Percentiles rank a stretch among this genome's conserved stretches.
phyloP scores from a whole-genome alignment of 1,139 yeast genomes.

The Hemisphaericaspora xylanilytica region DNA sequence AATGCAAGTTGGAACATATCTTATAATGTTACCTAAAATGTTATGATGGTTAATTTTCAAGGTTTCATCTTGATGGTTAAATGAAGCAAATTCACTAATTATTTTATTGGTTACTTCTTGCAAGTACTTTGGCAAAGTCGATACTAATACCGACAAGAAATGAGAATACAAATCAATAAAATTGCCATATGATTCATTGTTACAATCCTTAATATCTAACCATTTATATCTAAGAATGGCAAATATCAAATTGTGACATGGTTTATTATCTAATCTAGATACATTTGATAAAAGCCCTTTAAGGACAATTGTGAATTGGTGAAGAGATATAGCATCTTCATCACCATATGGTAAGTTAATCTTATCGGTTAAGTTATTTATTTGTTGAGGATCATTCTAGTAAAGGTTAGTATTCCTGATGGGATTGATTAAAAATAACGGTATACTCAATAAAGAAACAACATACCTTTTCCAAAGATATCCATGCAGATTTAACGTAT shows the following conservation, averaged over 20 bases:
- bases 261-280: slow-evolving; percentile 37
- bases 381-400: slow-evolving; percentile 36
- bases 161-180: slow-evolving; percentile 56
- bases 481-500: slow-evolving; percentile 66
- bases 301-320: slow-evolving; percentile 37
- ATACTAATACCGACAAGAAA: slow-evolving; percentile 74
- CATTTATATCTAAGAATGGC: slow-evolving; percentile 51
- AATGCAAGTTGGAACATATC: slow-evolving; percentile 78
- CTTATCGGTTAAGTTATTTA: slow-evolving; percentile 38
- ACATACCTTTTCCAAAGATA: slow-evolving; percentile 62
- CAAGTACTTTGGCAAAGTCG: slow-evolving; percentile 88
- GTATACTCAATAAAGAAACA: too few relatives aligned
- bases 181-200: slow-evolving; percentile 24
- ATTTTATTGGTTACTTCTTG: slow-evolving; percentile 71
- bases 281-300: slow-evolving; percentile 34
- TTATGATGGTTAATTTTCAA: slow-evolving; percentile 54
- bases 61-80: slow-evolving; percentile 11
- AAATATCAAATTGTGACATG: slow-evolving; percentile 31
- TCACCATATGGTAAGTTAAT: slow-evolving; percentile 33
- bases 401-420: slow-evolving; percentile 13
- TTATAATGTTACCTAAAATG: slow-evolving; percentile 59
- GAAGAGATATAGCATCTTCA: slow-evolving; percentile 34
- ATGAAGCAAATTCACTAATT: slow-evolving; percentile 52
- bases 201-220: slow-evolving; percentile 38
- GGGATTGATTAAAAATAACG: too few relatives aligned